Conservation (phyloP, 2,329 filamentous ascomycete species). For the Alternaria incomplexa region DNA sequence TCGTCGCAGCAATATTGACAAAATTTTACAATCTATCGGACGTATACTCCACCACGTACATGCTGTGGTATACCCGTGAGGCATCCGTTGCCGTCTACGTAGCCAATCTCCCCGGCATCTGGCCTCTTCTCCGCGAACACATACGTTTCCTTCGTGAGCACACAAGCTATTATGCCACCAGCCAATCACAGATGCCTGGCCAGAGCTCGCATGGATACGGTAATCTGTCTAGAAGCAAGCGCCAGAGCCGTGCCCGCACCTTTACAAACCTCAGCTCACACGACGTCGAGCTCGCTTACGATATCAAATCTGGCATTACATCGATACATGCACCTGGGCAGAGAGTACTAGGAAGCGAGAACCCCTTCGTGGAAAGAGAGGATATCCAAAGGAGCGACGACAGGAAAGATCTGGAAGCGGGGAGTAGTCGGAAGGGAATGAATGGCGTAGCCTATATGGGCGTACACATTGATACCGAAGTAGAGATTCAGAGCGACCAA, state of each 20-base stretch:
- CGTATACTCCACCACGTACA: slow-evolving; percentile 48
- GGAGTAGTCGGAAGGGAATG: slow-evolving; percentile 13
- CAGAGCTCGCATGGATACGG: slow-evolving; percentile 28
- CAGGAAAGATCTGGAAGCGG: slow-evolving; percentile 1
- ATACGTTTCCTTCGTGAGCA: slow-evolving; percentile 44
- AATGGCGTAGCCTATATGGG: slow-evolving; percentile 11
- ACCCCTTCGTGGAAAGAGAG: slow-evolving; percentile 8
- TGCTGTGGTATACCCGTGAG: slow-evolving; percentile 63
- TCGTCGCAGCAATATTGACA: slow-evolving; percentile 54
- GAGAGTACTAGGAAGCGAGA: slow-evolving; percentile 2
- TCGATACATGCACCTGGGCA: slow-evolving; percentile 14
- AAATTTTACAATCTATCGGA: slow-evolving; percentile 56
- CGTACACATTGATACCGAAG: slow-evolving; percentile 35
- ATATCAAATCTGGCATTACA: slow-evolving; percentile 13
- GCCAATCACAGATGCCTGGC: slow-evolving; percentile 17
- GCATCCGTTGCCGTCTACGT: slow-evolving; percentile 60
- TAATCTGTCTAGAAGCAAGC: slow-evolving; percentile 20
- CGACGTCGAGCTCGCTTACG: slow-evolving; percentile 29
- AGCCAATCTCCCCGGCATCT: slow-evolving; percentile 61
- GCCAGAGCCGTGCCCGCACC: slow-evolving; percentile 6
- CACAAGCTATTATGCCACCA: slow-evolving; percentile 22
- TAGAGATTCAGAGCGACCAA: slow-evolving; percentile 33
- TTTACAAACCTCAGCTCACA: slow-evolving; percentile 16
- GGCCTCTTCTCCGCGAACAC: slow-evolving; percentile 57
- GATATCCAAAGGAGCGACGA: slow-evolving; percentile 30